Evolutionary conservation across 2,329 filamentous ascomycete species (phyloP).

Genomic region (Claviceps monticola): DNA sequence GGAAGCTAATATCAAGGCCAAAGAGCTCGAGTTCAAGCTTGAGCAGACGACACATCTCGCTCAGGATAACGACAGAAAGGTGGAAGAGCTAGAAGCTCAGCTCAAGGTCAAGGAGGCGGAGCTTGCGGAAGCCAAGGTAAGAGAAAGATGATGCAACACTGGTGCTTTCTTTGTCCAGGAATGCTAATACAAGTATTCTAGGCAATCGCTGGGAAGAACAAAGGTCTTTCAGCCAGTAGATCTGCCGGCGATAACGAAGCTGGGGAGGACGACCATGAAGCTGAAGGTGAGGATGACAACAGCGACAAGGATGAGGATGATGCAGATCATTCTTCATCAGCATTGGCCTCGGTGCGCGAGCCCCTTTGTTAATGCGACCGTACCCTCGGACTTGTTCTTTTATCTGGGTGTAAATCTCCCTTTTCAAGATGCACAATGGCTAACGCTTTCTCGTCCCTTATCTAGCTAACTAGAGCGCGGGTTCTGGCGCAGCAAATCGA

Average conservation of each 20-base stretch:
- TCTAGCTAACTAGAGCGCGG: conserved; percentile 31
- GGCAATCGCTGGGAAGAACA: conserved; percentile 32
- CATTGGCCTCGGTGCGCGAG: conserved; percentile 52
- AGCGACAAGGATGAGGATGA: conserved; percentile 34
- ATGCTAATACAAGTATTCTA: conserved; percentile 11
- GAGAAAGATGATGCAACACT: neutral
- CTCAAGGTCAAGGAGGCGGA: conserved; percentile 51
- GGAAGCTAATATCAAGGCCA: conserved; percentile 40
- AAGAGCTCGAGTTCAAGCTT: conserved; percentile 35
- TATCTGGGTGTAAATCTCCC: conserved; percentile 1
- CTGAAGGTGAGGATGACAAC: conserved; percentile 45
- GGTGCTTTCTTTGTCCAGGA: no score
- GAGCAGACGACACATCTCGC: conserved; percentile 31
- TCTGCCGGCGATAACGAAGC: conserved; percentile 30
- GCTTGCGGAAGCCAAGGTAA: conserved; percentile 45
- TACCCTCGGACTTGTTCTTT: conserved; percentile 11
- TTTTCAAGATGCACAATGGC: neutral
- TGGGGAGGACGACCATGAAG: conserved; percentile 23
- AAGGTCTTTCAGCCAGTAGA: conserved; percentile 40
- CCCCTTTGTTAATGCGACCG: conserved; percentile 31
- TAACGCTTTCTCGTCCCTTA: conserved; percentile 6
- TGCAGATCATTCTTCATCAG: conserved; percentile 49
- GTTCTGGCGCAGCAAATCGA: conserved; percentile 35
- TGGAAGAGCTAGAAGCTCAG: conserved; percentile 37
- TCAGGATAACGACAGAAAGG: conserved; percentile 32